Evolutionary conservation across 495 filamentous ascomycete species (phyloP), one percentile per base, ranked within the genome.

Genomic region (Daldinia concentrica): DNA sequence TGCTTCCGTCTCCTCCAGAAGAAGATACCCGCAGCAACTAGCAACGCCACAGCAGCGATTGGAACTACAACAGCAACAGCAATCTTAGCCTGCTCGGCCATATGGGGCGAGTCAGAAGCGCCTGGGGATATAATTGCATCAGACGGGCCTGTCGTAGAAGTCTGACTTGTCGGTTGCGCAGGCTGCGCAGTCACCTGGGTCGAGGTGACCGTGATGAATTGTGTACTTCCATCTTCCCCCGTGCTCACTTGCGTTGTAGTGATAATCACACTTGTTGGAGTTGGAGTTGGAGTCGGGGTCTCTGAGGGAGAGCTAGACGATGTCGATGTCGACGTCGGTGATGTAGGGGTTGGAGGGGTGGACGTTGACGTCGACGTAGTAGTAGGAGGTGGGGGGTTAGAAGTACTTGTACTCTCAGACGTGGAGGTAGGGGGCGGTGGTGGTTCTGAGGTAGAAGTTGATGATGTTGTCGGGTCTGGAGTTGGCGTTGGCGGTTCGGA

Each of bases 21-120:
- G 77, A 90, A 94, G 43, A 98, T 82, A 1, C 90, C 89, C 4
- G 84, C 88, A 30, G 93, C 74, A 11, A 97, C 87, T 43, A 99
- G 84, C 15, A 97, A 76, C 2, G 93, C 95, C 61, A 99, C 92
- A 1, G 92, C 92, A 6, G 88, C 93, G 45, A 99, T 94, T 1
- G 95, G 95, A 2, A 98, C 90, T 6, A 98, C 93, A 0, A 99
- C 95, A 2, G 95, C 96, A 19, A 99, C 88, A 6, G 96, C 95
- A 68, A 95, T 95, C 63, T 86, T 94, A 22, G 89, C 90, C 48
- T 83, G 85, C 34, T 86, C 79, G 15, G 81, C 83, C 4, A 95
- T 83, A 15, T 90, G 87, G 1, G 41, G 51, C 11, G 68, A 66
- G 6, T 43, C 64, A 32, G 74, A 77, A 15, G 74, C 56, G 37